Base-by-base conservation (phyloP, 805 yeast species). In the Metschnikowia hibisci region DNA sequence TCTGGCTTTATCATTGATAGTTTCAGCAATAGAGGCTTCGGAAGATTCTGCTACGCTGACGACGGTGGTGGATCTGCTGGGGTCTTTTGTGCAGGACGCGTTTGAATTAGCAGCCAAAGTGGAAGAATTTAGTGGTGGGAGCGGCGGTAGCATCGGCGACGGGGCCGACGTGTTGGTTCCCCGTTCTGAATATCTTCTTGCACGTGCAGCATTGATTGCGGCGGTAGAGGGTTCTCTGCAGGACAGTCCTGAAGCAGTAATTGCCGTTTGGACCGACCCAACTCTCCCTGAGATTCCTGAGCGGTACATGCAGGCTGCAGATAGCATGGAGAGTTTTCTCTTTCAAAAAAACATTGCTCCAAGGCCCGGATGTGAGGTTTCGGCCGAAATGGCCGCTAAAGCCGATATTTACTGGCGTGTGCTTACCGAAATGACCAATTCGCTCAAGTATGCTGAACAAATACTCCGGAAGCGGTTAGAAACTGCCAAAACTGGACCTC, bases 291-390 rank as follows among this genome's bases (percentile, higher is more conserved):
- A 55, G 2, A 51, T 59, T 1, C 53, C 70, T 0, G 77, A 73
- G 36, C 62, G 66, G 36, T 58, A 60, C 34, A 58, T 77, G 60
- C 44, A 63, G 42, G 74, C 73, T 8, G 65, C 73, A 1, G 76
- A 74, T 25, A 71, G 69, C 40, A 55, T 73, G 15, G 72, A 76
- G 42, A 64, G 67, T 0, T 57, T 68, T n/a, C 40, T 77, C 10
- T 77, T 73, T 30, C 61, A 71, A 37, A 48, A 55, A 22, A 65
- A 57, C 35, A 30, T 56, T 10, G 22, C 54, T 31, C 18, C 30
- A 41, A 4, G 29, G 25, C 16, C 33, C 18, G 13, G 12, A 10
- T 18, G 14, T 10, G 18, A 9, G 32, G 16, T 13, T 3, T n/a
- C 32, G 26, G 33, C 34, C 30, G 29, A 25, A 4, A 39, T 39